Evolutionary conservation across 257 asterid genomes (phyloP).

Genomic region (Nicotiana obtusifolia): DNA sequence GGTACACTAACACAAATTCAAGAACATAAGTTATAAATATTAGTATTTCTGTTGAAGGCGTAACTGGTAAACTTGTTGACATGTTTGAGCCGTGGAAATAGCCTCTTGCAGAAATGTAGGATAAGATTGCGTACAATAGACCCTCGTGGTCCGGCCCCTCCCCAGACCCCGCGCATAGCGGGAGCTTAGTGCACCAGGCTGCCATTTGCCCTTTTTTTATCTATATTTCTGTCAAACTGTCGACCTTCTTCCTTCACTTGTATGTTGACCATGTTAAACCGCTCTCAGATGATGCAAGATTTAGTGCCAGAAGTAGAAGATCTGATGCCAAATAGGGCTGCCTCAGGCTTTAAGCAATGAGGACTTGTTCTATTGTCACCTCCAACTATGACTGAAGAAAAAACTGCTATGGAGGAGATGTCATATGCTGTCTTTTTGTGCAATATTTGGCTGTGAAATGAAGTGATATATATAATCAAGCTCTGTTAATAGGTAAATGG

Average conservation of each 20-base stretch:
- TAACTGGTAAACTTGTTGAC: no score
- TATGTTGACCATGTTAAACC: not conserved
- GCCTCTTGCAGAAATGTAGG: no score
- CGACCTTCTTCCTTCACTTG: not conserved
- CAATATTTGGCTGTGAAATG: not conserved
- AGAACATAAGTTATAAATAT: not conserved
- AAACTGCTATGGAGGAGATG: not conserved
- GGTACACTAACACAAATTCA: not conserved
- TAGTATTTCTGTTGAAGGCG: no score
- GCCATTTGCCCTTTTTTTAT: no score
- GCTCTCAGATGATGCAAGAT: not conserved
- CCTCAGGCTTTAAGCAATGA: not conserved
- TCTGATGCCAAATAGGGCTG: not conserved
- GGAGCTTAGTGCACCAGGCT: no score
- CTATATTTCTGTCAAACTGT: not conserved
- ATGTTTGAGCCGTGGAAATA: no score
- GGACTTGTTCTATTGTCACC: not conserved
- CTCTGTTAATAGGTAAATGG: not conserved
- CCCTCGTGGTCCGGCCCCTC: no score
- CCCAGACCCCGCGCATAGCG: no score
- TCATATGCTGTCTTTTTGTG: not conserved
- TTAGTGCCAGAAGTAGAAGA: not conserved
- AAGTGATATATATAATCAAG: not conserved
- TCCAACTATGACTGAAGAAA: not conserved
- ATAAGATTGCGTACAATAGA: no score